Percentiles rank a stretch among this genome's conserved stretches.
Conservation (phyloP, 192 early-diverging fungal genomes). For the Coemansia sp. region DNA sequence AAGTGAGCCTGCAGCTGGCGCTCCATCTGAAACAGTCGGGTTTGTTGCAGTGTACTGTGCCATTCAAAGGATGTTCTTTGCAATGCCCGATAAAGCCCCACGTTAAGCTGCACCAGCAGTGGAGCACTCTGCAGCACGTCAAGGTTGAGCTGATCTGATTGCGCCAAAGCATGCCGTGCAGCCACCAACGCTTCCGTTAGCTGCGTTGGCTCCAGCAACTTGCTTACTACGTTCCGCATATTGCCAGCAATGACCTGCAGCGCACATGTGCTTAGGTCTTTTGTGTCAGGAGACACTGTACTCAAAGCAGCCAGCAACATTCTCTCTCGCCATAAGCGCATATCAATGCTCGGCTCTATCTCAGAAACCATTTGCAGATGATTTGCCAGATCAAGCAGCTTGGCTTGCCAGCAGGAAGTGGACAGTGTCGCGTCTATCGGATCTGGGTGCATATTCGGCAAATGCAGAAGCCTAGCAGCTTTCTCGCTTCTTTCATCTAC, state of each 20-base stretch:
- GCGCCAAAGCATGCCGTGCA: conserved; percentile 21
- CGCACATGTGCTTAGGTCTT: background rate
- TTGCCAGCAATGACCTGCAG: conserved; percentile 8
- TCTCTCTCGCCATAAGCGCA: conserved; percentile 5
- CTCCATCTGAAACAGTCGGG: conserved; percentile 35
- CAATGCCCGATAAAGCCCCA: conserved; percentile 17
- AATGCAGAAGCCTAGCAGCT: background rate
- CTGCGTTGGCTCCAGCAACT: background rate
- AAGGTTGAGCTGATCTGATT: background rate
- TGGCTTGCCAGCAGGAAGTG: conserved; percentile 32
- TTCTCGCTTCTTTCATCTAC: background rate
- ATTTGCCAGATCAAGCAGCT: background rate
- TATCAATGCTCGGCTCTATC: background rate
- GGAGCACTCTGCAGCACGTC: conserved; percentile 14
- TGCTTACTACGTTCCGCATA: background rate
- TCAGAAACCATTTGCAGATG: too few species aligned
- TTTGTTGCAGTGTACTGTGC: conserved; percentile 25
- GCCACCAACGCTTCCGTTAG: conserved; percentile 5
- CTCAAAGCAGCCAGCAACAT: conserved; percentile 31
- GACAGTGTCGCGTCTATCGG: conserved; percentile 15
- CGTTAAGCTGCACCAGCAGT: conserved; percentile 17
- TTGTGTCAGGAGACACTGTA: conserved; percentile 12
- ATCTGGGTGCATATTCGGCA: conserved; percentile 11
- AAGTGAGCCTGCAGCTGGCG: conserved; percentile 9
- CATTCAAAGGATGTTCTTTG: conserved; percentile 8